A percentile compares a stretch with the other conserved stretches of the same genome.
phyloP scores from a whole-genome alignment of 2,329 filamentous ascomycete genomes.

The Lasiodiplodia gonubiensis region DNA sequence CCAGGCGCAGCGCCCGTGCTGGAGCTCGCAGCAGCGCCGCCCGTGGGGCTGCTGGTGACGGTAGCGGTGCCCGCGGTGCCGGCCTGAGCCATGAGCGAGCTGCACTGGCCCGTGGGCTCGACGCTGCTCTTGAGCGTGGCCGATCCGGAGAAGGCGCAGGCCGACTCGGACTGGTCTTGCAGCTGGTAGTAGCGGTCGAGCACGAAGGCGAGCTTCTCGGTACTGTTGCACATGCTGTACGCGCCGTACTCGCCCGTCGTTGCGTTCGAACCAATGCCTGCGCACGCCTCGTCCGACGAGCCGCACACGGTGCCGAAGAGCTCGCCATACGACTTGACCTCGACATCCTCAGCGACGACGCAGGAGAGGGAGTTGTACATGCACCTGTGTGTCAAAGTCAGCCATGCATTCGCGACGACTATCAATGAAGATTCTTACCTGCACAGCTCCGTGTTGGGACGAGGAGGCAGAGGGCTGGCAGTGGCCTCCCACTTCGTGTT shows the following conservation, averaged over 20 bases:
- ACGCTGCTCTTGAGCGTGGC: constrained; percentile 61
- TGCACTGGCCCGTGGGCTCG: constrained; percentile 60
- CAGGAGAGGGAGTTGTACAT: constrained; percentile 79
- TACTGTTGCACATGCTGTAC: constrained; percentile 75
- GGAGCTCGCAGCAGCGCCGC: constrained; percentile 26
- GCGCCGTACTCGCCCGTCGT: constrained; percentile 74
- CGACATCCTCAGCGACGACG: constrained; percentile 63
- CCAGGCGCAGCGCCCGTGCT: constrained; percentile 34
- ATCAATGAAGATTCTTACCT: constrained; percentile 35
- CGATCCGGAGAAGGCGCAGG: constrained; percentile 75
- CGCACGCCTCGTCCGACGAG: constrained; percentile 61
- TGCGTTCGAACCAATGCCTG: constrained; percentile 71
- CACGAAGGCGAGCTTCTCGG: constrained; percentile 74
- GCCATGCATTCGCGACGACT: not conserved
- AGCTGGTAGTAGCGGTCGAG: constrained; percentile 74
- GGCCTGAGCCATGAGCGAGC: constrained; percentile 64
- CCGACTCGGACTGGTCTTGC: constrained; percentile 59
- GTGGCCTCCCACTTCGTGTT: constrained; percentile 71
- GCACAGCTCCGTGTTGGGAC: constrained; percentile 80
- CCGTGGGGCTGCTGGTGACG: constrained; percentile 56
- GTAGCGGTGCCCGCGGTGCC: constrained; percentile 65
- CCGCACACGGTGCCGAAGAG: constrained; percentile 80
- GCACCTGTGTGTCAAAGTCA: constrained; percentile 55
- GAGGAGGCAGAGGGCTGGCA: constrained; percentile 73
- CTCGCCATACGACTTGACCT: constrained; percentile 63